phyloP scores from a whole-genome alignment of 306 rosid species.

The Vigna trinervia region DNA sequence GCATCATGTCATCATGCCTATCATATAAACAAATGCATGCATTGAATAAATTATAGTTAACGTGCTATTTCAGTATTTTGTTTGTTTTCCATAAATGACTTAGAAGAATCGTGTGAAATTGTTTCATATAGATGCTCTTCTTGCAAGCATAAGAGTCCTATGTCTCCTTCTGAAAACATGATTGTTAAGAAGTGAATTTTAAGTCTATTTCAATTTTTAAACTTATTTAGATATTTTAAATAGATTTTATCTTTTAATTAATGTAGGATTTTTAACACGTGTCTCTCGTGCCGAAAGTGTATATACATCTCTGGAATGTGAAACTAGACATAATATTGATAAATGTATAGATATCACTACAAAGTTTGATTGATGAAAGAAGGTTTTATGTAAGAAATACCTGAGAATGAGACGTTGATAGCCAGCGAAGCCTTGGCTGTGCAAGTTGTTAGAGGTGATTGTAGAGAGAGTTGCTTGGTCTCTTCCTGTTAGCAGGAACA shows the following conservation, averaged over 20 bases:
- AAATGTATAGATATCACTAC: no score
- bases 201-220: no score
- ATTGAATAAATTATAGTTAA: background rate
- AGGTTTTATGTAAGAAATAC: constrained; percentile 23
- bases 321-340: no score
- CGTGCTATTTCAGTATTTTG: background rate
- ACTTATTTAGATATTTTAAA: no score
- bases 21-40: background rate
- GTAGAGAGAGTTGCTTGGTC: constrained; percentile 54
- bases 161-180: no score
- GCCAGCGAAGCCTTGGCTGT: constrained; percentile 65
- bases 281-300: no score
- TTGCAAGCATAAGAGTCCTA: background rate
- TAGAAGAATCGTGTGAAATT: constrained; percentile 10
- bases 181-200: no score
- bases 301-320: no score
- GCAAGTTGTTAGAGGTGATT: constrained; percentile 68
- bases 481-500: constrained; percentile 80
- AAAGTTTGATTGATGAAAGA: background rate
- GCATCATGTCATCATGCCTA: background rate
- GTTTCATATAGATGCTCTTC: no score
- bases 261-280: no score
- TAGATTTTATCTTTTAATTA: no score
- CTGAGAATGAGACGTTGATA: constrained; percentile 78
- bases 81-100: background rate